phyloP scores from a whole-genome alignment of 1,284 basidiomycete species.

The Fomitiporia mediterranea region DNA sequence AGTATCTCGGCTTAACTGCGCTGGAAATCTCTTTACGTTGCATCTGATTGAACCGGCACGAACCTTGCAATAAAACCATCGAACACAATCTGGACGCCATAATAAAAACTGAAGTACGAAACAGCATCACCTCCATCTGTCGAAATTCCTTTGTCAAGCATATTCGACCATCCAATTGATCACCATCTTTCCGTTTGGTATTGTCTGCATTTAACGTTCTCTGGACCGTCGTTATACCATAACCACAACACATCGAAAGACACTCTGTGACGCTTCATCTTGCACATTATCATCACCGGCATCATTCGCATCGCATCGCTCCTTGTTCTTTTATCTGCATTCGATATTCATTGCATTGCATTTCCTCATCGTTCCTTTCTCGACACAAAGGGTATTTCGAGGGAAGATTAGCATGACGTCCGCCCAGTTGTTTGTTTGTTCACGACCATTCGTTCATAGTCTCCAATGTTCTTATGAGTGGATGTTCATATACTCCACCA shows the following conservation, averaged over 20 bases:
- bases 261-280: neutral
- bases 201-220: slow-evolving; percentile 2
- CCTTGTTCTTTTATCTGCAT: neutral
- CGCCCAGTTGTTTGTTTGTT: neutral
- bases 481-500: too few species aligned
- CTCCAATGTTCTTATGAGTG: too few species aligned
- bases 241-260: neutral
- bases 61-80: slow-evolving; percentile 17
- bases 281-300: neutral
- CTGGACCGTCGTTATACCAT: slow-evolving; percentile 8
- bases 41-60: slow-evolving; percentile 16
- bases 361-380: neutral
- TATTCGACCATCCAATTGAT: slow-evolving; percentile 4
- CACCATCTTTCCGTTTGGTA: slow-evolving; percentile 1
- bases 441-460: too few species aligned
- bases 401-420: neutral
- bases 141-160: neutral
- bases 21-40: slow-evolving; percentile 17
- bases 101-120: slow-evolving; percentile 11
- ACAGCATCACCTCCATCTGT: slow-evolving; percentile 11
- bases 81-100: slow-evolving; percentile 18
- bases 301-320: slow-evolving; percentile 1
- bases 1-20: slow-evolving; percentile 6
- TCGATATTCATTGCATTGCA: neutral
- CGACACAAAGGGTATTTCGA: neutral